These are phyloP conservation scores for Eurotiales sp. DNA, from an alignment of 2,329 filamentous ascomycete genomes.

Conservation along the genomic window DNA sequence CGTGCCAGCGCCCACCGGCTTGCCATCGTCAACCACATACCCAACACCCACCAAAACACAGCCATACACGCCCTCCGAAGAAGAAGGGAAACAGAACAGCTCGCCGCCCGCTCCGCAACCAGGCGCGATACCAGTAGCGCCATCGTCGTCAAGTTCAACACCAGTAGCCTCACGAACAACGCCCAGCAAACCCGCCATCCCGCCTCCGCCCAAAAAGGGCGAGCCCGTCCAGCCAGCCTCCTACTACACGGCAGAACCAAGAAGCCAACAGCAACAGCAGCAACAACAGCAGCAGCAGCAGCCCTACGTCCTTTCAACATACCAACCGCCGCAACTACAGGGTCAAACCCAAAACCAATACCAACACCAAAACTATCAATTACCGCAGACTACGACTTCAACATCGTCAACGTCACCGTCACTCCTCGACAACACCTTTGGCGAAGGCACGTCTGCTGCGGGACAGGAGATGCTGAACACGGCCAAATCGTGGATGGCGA, in stretches of 20 bases:
- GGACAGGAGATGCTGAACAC: conserved; percentile 32
- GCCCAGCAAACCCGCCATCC: background rate
- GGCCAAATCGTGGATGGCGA: conserved; percentile 41
- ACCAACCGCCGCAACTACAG: no score
- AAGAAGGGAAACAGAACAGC: conserved; percentile 22
- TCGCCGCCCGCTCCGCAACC: conserved; percentile 30
- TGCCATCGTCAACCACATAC: background rate
- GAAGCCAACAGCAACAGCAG: background rate
- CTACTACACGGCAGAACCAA: conserved; percentile 7
- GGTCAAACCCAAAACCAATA: no score
- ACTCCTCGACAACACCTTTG: background rate
- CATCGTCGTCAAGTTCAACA: conserved; percentile 14
- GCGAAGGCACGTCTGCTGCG: conserved; percentile 18
- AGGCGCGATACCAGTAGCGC: conserved; percentile 35
- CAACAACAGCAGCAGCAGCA: background rate
- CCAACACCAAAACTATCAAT: background rate
- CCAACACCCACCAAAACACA: conserved; percentile 10
- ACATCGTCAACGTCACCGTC: conserved; percentile 4
- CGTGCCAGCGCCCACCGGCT: conserved; percentile 17
- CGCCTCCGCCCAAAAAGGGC: conserved; percentile 26
- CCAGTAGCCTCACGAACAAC: background rate
- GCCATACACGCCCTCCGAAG: background rate
- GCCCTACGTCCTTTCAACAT: background rate
- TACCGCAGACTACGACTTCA: conserved; percentile 13
- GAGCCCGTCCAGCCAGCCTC: conserved; percentile 9